These are phyloP conservation scores for Hypoxylon sp. DNA, from an alignment of 2,329 filamentous ascomycete species.

Conservation along the genomic window DNA sequence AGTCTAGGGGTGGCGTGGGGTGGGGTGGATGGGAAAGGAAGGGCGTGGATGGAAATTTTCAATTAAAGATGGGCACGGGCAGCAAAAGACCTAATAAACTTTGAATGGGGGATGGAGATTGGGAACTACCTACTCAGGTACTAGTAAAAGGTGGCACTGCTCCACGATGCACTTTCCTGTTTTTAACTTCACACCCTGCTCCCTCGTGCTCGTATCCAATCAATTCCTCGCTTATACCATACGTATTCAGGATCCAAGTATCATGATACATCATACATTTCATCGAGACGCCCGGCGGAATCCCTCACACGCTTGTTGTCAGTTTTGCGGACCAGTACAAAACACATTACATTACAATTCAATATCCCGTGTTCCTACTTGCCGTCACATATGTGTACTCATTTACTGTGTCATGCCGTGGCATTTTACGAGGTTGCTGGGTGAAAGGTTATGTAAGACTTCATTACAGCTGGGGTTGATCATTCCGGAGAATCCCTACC, in stretches of 20 bases:
- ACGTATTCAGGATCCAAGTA: constrained; percentile 31
- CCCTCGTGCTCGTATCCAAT: constrained; percentile 40
- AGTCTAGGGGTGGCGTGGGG: constrained; percentile 4
- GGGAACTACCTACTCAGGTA: constrained; percentile 1
- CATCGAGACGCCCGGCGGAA: constrained; percentile 30
- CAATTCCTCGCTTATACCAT: constrained; percentile 35
- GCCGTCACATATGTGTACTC: constrained; percentile 7
- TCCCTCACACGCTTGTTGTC: constrained; percentile 20
- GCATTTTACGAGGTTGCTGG: constrained; percentile 13
- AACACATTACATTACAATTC: constrained; percentile 22
- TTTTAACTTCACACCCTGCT: constrained; percentile 20
- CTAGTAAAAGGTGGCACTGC: constrained; percentile 15
- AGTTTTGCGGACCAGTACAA: constrained; percentile 16
- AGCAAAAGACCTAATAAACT: constrained; percentile 7
- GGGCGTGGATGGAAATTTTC: constrained; percentile 33
- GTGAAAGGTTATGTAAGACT: constrained; percentile 18
- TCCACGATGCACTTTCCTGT: constrained; percentile 20
- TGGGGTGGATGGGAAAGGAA: constrained; percentile 27
- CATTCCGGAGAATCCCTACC: constrained; percentile 30
- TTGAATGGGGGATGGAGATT: constrained; percentile 3
- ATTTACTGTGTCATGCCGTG: constrained; percentile 15
- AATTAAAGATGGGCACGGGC: constrained; percentile 33
- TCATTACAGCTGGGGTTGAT: constrained; percentile 12
- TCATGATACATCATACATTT: constrained; percentile 34
- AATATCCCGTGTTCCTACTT: constrained; percentile 23